phyloP scores from a whole-genome alignment of 1,139 yeast species.

The Protomyces lactucae-debilis region DNA sequence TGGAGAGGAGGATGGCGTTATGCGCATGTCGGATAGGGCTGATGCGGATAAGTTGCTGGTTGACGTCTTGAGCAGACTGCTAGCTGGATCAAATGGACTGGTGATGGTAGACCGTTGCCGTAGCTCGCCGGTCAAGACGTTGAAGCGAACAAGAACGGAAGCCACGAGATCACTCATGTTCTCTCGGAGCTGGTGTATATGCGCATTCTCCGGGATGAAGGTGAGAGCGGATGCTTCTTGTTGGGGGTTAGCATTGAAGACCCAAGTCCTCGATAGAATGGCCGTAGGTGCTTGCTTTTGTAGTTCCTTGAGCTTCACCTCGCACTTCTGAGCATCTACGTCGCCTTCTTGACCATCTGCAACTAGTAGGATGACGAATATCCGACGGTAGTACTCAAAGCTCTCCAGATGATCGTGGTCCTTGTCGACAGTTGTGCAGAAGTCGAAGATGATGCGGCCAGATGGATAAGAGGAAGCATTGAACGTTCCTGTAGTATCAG shows the following conservation, averaged over 20 bases:
- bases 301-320: not conserved
- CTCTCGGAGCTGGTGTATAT: not conserved
- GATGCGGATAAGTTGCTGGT: constrained; percentile 21
- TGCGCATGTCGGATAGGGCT: constrained; percentile 14
- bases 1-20: constrained; percentile 23
- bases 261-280: not conserved
- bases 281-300: not conserved
- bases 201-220: not conserved
- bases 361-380: constrained; percentile 62
- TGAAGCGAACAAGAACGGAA: constrained; percentile 61
- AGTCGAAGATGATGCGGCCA: constrained; percentile 64
- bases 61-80: constrained; percentile 28
- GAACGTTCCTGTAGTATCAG: constrained; percentile 12
- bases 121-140: constrained; percentile 40
- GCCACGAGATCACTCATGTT: constrained; percentile 35
- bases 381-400: constrained; percentile 81
- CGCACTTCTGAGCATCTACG: constrained; percentile 64
- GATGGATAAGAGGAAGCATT: constrained; percentile 74
- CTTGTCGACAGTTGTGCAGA: constrained; percentile 50
- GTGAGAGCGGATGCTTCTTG: not conserved
- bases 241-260: not conserved
- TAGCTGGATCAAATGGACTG: constrained; percentile 33
- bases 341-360: constrained; percentile 57
- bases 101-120: constrained; percentile 32
- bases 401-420: constrained; percentile 69